phyloP scores from a whole-genome alignment of 1,284 basidiomycete species.

The Ganoderma sinense region DNA sequence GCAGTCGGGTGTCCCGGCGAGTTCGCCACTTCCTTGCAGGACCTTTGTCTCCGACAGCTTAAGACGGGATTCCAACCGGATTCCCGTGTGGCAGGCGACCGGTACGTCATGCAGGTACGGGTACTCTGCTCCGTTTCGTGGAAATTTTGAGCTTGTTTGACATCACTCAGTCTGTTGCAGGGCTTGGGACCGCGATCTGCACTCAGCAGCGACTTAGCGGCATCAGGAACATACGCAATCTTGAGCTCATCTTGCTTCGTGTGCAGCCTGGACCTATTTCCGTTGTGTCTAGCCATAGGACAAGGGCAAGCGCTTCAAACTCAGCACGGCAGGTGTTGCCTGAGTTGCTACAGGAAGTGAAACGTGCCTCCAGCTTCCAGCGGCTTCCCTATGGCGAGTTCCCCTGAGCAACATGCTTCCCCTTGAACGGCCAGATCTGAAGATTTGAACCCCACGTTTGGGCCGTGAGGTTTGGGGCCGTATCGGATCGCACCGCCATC shows the following conservation, averaged over 20 bases:
- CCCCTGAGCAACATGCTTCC: conserved; percentile 10
- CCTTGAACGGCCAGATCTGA: conserved; percentile 1
- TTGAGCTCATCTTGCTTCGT: background rate
- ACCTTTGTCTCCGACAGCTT: conserved; percentile 5
- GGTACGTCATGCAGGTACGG: conserved; percentile 25
- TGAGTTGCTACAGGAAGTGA: conserved; percentile 14
- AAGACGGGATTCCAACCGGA: conserved; percentile 6
- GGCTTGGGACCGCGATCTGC: background rate
- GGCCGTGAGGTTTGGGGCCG: conserved; percentile 1
- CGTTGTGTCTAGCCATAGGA: conserved; percentile 3
- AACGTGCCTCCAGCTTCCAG: background rate
- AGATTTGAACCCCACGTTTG: background rate
- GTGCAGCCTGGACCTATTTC: conserved; percentile 16
- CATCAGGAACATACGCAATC: conserved; percentile 26
- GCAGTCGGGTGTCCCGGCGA: conserved; percentile 7
- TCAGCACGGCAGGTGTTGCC: conserved; percentile 22
- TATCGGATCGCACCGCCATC: conserved; percentile 4
- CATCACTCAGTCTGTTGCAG: conserved; percentile 16
- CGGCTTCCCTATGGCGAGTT: conserved; percentile 1
- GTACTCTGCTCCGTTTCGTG: conserved; percentile 18
- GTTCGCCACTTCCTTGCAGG: background rate
- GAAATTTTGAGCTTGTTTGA: conserved; percentile 24
- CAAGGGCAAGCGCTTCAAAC: conserved; percentile 7
- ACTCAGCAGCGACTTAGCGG: background rate
- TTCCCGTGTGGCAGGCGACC: conserved; percentile 6